These are phyloP conservation scores for Aurinia saxatilis DNA, from an alignment of 345 rosid genomes.

Conservation along the genomic window DNA sequence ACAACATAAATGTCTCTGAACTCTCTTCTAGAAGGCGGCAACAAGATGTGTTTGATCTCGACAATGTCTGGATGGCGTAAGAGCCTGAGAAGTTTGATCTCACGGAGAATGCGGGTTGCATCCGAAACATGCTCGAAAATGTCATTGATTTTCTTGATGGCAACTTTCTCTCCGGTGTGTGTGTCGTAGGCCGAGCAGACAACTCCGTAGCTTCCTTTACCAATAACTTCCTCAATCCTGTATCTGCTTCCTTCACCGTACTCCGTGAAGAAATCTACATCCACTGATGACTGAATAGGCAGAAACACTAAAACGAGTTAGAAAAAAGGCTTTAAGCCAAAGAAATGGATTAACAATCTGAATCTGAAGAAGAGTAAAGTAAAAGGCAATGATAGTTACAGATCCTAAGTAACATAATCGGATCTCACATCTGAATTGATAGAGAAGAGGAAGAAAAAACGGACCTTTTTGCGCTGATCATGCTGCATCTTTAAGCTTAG, in stretches of 20 bases:
- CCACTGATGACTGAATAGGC: conserved; percentile 52
- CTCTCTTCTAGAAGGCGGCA: conserved; percentile 86
- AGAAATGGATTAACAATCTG: too few species aligned
- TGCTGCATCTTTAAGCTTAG: conserved; percentile 63
- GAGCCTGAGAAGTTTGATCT: conserved; percentile 81
- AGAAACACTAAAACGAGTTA: not conserved
- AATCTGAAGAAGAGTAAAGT: not conserved
- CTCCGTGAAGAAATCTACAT: conserved; percentile 84
- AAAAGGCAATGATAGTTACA: not conserved
- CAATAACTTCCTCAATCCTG: conserved; percentile 83
- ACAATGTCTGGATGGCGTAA: conserved; percentile 90
- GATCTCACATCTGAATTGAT: not conserved
- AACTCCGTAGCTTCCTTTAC: conserved; percentile 93
- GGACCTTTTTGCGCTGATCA: conserved; percentile 88
- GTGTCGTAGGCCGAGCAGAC: conserved; percentile 86
- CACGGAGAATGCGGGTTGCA: conserved; percentile 89
- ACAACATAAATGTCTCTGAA: conserved; percentile 85
- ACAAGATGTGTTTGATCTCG: conserved; percentile 85
- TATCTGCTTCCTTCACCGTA: conserved; percentile 92
- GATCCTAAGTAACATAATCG: not conserved
- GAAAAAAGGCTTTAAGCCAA: too few species aligned
- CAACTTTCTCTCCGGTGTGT: conserved; percentile 76
- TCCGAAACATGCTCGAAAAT: conserved; percentile 91
- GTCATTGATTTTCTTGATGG: conserved; percentile 85
- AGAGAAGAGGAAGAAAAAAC: not conserved